Evolutionary conservation across 2,329 filamentous ascomycete species (phyloP).

Genomic region (Exophiala bonariae): DNA sequence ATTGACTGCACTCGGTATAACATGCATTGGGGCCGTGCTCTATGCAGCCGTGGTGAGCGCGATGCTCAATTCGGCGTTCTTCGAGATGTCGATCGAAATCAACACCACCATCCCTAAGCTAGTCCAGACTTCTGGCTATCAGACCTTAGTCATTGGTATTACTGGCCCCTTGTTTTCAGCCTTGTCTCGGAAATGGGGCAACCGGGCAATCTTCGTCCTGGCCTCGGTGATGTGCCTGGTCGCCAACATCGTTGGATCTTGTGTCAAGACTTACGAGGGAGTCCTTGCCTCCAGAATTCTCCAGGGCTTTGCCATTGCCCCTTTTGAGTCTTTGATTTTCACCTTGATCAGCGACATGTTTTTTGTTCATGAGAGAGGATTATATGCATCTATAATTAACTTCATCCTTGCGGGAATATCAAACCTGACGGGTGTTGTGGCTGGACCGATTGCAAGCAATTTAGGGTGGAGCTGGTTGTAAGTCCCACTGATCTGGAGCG

Average conservation of each 20-base stretch:
- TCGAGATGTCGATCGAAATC: slow-evolving; percentile 41
- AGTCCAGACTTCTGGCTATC: slow-evolving; percentile 50
- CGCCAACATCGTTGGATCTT: slow-evolving; percentile 45
- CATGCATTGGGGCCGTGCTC: slow-evolving; percentile 36
- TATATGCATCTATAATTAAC: slow-evolving; percentile 19
- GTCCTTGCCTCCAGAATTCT: slow-evolving; percentile 50
- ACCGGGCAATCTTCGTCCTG: slow-evolving; percentile 27
- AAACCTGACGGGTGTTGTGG: slow-evolving; percentile 37
- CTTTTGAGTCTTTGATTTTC: slow-evolving; percentile 51
- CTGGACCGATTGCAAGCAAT: slow-evolving; percentile 23
- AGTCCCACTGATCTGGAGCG: background rate
- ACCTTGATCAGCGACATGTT: slow-evolving; percentile 48
- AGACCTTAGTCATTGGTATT: slow-evolving; percentile 41
- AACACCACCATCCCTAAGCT: slow-evolving; percentile 44
- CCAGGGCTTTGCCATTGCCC: slow-evolving; percentile 48
- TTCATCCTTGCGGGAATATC: slow-evolving; percentile 19
- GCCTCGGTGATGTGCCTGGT: slow-evolving; percentile 33
- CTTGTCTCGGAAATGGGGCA: slow-evolving; percentile 46
- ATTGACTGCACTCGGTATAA: slow-evolving; percentile 33
- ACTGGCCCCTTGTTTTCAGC: slow-evolving; percentile 37
- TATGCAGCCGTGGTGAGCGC: slow-evolving; percentile 33
- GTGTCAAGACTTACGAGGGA: slow-evolving; percentile 44
- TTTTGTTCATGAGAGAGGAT: slow-evolving; percentile 22
- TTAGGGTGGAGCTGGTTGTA: slow-evolving; percentile 23
- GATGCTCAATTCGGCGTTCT: slow-evolving; percentile 34